phyloP scores from a whole-genome alignment of 164 flowering plant genomes.

The Annona cherimola region DNA sequence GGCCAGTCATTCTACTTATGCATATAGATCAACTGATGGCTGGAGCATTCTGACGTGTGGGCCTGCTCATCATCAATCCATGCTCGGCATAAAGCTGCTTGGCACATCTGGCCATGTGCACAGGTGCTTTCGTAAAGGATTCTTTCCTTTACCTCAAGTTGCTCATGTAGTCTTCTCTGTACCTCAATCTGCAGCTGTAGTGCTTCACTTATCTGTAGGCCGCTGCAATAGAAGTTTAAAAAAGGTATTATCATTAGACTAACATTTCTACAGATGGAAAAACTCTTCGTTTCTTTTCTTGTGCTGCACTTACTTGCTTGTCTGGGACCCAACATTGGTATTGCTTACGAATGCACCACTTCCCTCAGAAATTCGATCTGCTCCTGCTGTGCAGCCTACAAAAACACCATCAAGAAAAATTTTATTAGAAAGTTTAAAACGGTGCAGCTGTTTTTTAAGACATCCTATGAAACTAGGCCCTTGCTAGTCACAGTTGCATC shows the following conservation, averaged over 20 bases:
- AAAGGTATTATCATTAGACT: not conserved
- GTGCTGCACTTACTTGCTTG: constrained; percentile 50
- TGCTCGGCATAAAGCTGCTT: not conserved
- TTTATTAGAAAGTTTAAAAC: not conserved
- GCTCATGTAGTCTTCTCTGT: constrained; percentile 86
- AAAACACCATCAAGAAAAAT: not conserved
- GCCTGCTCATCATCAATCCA: not conserved
- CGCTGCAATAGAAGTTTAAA: constrained; percentile 30
- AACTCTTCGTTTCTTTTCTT: not conserved
- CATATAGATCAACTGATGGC: not conserved
- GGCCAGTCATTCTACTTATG: not conserved
- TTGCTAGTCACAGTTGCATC: not conserved
- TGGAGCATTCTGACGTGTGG: not conserved
- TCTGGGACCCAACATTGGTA: constrained; percentile 40
- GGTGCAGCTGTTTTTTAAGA: not conserved
- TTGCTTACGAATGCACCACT: constrained; percentile 39
- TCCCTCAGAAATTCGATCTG: constrained; percentile 48
- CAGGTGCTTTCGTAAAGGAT: not conserved
- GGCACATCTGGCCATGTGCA: not conserved
- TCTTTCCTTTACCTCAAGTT: constrained; percentile 69
- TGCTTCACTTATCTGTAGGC: constrained; percentile 67
- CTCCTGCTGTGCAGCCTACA: constrained; percentile 28
- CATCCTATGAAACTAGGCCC: not conserved
- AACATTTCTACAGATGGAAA: not conserved
- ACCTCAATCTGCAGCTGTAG: constrained; percentile 95